Evolutionary conservation across 208 protist genomes (phyloP).

Genomic region (Leishmania aethiopica): DNA sequence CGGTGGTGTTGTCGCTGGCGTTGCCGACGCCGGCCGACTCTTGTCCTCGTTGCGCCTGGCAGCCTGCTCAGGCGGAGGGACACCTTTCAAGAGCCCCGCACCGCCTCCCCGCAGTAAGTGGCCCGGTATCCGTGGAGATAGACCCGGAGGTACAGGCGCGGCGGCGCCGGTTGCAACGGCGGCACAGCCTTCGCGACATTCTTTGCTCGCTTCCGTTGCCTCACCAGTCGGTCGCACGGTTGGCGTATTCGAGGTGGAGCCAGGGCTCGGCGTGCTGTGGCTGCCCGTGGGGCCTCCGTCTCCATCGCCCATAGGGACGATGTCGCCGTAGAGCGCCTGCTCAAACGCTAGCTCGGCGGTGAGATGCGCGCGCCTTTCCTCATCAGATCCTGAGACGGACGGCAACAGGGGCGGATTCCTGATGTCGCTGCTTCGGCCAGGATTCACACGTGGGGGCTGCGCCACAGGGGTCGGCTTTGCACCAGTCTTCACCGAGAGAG

Average conservation of each 20-base stretch:
- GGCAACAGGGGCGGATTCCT: too few species aligned
- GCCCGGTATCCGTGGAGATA: background rate
- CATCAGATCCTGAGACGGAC: background rate
- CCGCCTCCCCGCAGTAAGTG: background rate
- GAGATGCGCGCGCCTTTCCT: background rate
- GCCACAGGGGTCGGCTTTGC: background rate
- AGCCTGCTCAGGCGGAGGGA: background rate
- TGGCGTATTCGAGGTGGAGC: background rate
- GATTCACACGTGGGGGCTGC: background rate
- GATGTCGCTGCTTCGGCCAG: background rate
- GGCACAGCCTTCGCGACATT: background rate
- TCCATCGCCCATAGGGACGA: background rate
- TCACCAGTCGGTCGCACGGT: background rate
- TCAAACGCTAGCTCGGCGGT: constrained; percentile 4
- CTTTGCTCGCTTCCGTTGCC: background rate
- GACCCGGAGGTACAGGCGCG: background rate
- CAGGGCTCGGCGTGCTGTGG: background rate
- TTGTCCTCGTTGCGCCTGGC: background rate
- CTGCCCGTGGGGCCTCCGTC: background rate
- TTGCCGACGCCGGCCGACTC: background rate
- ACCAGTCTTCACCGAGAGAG: background rate
- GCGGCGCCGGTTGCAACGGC: background rate
- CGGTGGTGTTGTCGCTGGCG: background rate
- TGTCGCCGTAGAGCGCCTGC: background rate
- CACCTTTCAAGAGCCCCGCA: background rate